phyloP scores from a whole-genome alignment of 768 basidiomycete genomes.

The Coprinellus micaceus region DNA sequence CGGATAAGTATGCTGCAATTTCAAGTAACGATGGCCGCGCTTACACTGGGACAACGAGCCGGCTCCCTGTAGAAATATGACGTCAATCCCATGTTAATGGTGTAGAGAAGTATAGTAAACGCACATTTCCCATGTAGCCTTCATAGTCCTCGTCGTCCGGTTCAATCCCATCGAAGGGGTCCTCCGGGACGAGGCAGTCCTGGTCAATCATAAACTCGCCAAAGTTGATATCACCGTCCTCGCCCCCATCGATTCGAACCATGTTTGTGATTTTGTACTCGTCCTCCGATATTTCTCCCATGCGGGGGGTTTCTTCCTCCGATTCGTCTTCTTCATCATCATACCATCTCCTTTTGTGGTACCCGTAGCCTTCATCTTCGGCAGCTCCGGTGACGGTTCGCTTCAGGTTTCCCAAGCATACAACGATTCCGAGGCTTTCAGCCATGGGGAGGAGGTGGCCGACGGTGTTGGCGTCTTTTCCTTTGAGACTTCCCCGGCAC shows the following conservation, averaged over 20 bases:
- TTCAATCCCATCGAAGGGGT: conserved; percentile 28
- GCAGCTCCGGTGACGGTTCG: conserved; percentile 21
- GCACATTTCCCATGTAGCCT: conserved; percentile 39
- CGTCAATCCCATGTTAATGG: too few species aligned
- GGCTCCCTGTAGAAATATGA: not conserved
- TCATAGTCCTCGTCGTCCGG: conserved; percentile 37
- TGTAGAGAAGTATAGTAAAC: not conserved
- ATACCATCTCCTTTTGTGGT: not conserved
- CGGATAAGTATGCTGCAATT: not conserved
- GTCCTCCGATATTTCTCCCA: conserved; percentile 23
- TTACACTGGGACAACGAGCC: not conserved
- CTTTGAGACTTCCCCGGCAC: conserved; percentile 31
- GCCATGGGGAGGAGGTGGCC: conserved; percentile 28
- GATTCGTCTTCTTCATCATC: not conserved
- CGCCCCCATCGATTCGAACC: conserved; percentile 32
- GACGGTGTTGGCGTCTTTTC: conserved; percentile 32
- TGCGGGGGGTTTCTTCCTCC: conserved; percentile 12
- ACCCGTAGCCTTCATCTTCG: conserved; percentile 9
- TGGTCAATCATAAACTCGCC: conserved; percentile 18
- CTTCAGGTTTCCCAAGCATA: conserved; percentile 34
- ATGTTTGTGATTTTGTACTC: conserved; percentile 22
- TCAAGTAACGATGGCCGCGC: not conserved
- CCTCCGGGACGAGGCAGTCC: conserved; percentile 28
- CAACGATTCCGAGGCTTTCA: conserved; percentile 27
- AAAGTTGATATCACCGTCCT: conserved; percentile 16